Evolutionary conservation across 1,284 basidiomycete species (phyloP).

Genomic region (Ustilago xerochloae): DNA sequence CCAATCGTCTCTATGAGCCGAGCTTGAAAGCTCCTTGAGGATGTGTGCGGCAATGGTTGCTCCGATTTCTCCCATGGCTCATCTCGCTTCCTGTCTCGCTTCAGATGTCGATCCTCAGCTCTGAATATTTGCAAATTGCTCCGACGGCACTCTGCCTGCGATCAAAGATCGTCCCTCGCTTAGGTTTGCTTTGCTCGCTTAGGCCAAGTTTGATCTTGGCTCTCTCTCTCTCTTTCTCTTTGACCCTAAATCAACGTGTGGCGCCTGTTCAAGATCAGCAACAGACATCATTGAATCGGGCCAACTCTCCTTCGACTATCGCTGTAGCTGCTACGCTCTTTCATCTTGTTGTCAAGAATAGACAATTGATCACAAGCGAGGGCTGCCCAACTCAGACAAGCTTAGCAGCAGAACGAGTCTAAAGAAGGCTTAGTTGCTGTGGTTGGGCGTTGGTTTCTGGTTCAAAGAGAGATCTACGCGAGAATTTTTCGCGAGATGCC

Average conservation of each 20-base stretch:
- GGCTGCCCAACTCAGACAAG: conserved; percentile 3
- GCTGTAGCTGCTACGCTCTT: too few species aligned
- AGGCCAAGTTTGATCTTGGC: too few species aligned
- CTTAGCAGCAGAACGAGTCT: background rate
- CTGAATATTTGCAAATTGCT: background rate
- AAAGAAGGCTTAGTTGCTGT: background rate
- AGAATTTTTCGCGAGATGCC: background rate
- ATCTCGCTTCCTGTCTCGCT: background rate
- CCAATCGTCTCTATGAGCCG: too few species aligned
- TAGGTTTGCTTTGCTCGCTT: background rate
- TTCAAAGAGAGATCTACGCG: conserved; percentile 24
- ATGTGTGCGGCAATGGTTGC: too few species aligned
- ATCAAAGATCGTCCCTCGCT: too few species aligned
- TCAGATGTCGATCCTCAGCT: background rate
- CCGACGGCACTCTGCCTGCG: background rate
- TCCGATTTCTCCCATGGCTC: background rate
- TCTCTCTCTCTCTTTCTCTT: too few species aligned
- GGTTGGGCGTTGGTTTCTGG: conserved; percentile 16
- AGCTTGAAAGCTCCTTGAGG: too few species aligned
- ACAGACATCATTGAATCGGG: too few species aligned
- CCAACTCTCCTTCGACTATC: too few species aligned
- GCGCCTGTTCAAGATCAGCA: too few species aligned
- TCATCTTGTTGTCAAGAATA: too few species aligned
- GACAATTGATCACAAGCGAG: background rate
- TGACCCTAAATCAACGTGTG: too few species aligned